phyloP scores from a whole-genome alignment of 2,329 filamentous ascomycete genomes.

The Fusarium mundagurra region DNA sequence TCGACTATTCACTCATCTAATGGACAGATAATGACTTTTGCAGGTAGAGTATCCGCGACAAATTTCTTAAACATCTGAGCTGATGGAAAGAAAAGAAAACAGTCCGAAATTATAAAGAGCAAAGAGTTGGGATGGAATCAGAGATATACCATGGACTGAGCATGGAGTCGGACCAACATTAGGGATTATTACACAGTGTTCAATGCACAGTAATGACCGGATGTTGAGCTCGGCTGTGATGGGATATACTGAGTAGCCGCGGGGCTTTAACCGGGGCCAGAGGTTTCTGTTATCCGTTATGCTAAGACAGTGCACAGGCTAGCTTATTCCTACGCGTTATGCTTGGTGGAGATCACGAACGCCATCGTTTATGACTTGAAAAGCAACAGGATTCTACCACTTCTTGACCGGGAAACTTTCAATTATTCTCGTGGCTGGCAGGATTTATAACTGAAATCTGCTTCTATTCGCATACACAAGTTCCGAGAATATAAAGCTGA shows the following conservation, averaged over 20 bases:
- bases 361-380: conserved; percentile 18
- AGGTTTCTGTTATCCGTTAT: conserved; percentile 46
- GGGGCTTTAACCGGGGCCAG: fast-evolving
- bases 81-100: not conserved
- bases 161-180: conserved; percentile 18
- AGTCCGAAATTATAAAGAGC: not conserved
- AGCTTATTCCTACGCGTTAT: conserved; percentile 44
- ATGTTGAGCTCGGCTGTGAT: not conserved
- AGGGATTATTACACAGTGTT: conserved; percentile 24
- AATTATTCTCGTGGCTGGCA: not conserved
- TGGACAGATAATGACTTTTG: not conserved
- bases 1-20: not conserved
- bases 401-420: not conserved
- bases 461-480: not conserved
- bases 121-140: not conserved
- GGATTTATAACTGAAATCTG: not conserved
- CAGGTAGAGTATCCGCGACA: not conserved
- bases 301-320: conserved; percentile 36
- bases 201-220: conserved; percentile 1
- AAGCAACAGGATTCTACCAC: conserved; percentile 13
- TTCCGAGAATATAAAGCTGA: not conserved
- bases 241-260: conserved; percentile 12
- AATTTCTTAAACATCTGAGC: not conserved
- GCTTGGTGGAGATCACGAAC: conserved; percentile 34
- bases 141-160: not conserved